Conservation (phyloP, 2,329 filamentous ascomycete genomes). For the Alternaria angustiovoidea region DNA sequence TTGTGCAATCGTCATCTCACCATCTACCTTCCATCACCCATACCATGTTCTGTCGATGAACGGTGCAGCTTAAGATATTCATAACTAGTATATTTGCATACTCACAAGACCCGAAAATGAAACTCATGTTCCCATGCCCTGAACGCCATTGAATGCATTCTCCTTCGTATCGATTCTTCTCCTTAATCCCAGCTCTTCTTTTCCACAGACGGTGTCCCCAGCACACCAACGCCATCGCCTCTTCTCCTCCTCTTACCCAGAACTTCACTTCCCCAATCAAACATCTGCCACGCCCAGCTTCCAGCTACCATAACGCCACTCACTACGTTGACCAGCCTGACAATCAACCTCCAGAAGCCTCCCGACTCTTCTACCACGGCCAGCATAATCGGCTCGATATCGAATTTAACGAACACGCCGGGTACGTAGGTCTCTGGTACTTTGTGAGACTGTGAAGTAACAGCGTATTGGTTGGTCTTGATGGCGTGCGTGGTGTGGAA, state of each 20-base stretch:
- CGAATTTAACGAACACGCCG: constrained; percentile 97
- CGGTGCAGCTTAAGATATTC: background rate
- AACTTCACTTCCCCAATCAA: constrained; percentile 72
- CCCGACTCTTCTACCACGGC: constrained; percentile 84
- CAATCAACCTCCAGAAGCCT: constrained; percentile 74
- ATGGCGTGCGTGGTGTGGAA: constrained; percentile 65
- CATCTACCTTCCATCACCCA: background rate
- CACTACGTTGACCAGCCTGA: constrained; percentile 89
- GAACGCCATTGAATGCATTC: constrained; percentile 5
- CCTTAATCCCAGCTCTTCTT: constrained; percentile 27
- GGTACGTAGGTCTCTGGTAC: constrained; percentile 77
- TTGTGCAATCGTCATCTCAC: background rate
- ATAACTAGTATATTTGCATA: background rate
- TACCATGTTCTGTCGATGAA: background rate
- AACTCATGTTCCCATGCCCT: background rate
- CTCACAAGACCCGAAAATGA: background rate
- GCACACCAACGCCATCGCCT: constrained; percentile 57
- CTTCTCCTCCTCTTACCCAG: constrained; percentile 50
- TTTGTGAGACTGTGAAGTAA: constrained; percentile 82
- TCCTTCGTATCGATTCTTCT: background rate
- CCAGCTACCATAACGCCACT: constrained; percentile 91
- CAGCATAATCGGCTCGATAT: constrained; percentile 94
- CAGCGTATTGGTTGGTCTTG: constrained; percentile 96
- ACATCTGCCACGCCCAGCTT: constrained; percentile 89
- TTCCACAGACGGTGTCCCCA: constrained; percentile 44